Conservation (phyloP, 495 filamentous ascomycete genomes). For the Xylaria telfairii region DNA sequence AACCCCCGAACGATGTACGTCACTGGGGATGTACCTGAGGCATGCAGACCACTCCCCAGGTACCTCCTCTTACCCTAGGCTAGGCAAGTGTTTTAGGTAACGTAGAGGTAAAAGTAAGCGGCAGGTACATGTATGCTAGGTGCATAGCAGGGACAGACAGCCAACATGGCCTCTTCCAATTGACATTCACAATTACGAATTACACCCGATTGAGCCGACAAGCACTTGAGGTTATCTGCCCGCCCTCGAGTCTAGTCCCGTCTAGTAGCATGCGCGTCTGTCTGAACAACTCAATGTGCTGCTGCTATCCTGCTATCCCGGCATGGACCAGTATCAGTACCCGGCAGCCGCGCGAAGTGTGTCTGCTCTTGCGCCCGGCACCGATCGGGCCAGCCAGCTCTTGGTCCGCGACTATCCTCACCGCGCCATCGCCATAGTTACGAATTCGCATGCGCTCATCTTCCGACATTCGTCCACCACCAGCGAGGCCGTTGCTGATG, state of each 20-base stretch:
- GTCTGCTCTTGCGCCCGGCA: constrained; percentile 39
- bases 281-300: constrained; percentile 29
- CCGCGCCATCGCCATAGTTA: constrained; percentile 83
- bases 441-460: constrained; percentile 78
- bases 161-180: constrained; percentile 1
- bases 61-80: background rate
- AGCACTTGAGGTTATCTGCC: background rate
- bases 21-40: constrained; percentile 8
- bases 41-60: background rate
- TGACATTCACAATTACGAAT: constrained; percentile 10
- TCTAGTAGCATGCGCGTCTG: constrained; percentile 37
- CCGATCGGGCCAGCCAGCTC: constrained; percentile 58
- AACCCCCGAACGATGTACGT: constrained; percentile 13
- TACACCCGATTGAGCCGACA: background rate
- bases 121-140: background rate
- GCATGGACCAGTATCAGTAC: constrained; percentile 46
- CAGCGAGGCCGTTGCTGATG: constrained; percentile 57
- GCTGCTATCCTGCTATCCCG: constrained; percentile 37
- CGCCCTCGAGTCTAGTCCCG: background rate
- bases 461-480: constrained; percentile 74
- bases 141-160: background rate
- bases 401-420: constrained; percentile 79
- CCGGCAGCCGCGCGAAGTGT: constrained; percentile 34
- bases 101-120: background rate
- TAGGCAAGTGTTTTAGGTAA: background rate